A percentile compares a stretch with the other conserved stretches of the same genome.
These are phyloP conservation scores for Hamamelis virginiana DNA, from an alignment of 164 flowering plant genomes.

Conservation along the genomic window DNA sequence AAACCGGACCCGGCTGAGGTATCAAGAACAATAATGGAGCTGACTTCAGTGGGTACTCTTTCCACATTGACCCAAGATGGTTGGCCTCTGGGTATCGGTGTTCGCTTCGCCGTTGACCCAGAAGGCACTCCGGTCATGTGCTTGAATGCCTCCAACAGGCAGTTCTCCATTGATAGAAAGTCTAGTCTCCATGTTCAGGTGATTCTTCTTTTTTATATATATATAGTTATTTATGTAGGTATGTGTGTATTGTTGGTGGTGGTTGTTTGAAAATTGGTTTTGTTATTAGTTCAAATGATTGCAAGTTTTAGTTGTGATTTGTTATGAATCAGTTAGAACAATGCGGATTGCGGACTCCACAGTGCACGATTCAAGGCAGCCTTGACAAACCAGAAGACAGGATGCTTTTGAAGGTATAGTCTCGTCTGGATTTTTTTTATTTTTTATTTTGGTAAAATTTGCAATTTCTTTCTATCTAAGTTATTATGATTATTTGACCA, in stretches of 20 bases:
- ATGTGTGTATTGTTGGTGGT: too few relatives aligned
- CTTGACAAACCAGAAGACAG: conserved; percentile 58
- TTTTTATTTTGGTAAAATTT: neutral
- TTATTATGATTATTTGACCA: too few relatives aligned
- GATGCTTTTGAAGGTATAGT: conserved; percentile 42
- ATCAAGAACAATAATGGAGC: conserved; percentile 83
- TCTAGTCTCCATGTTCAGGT: conserved; percentile 92
- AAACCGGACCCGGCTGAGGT: conserved; percentile 87
- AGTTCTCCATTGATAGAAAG: conserved; percentile 36
- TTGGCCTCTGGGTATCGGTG: conserved; percentile 78
- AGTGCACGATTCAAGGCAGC: conserved; percentile 75
- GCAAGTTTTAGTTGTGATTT: neutral
- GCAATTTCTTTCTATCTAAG: neutral
- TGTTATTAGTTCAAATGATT: neutral
- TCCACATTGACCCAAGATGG: conserved; percentile 65
- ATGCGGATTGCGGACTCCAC: conserved; percentile 61
- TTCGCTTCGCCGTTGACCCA: conserved; percentile 69
- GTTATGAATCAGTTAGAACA: conserved; percentile 57
- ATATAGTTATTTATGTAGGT: too few relatives aligned
- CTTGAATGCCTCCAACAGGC: conserved; percentile 35
- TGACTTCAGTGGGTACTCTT: conserved; percentile 71
- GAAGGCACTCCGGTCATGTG: conserved; percentile 72
- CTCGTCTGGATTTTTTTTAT: neutral
- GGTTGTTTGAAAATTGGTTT: too few relatives aligned
- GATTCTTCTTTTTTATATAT: too few relatives aligned